Evolutionary conservation across 2,329 filamentous ascomycete species (phyloP).

Genomic region (Neofusicoccum laricinum): DNA sequence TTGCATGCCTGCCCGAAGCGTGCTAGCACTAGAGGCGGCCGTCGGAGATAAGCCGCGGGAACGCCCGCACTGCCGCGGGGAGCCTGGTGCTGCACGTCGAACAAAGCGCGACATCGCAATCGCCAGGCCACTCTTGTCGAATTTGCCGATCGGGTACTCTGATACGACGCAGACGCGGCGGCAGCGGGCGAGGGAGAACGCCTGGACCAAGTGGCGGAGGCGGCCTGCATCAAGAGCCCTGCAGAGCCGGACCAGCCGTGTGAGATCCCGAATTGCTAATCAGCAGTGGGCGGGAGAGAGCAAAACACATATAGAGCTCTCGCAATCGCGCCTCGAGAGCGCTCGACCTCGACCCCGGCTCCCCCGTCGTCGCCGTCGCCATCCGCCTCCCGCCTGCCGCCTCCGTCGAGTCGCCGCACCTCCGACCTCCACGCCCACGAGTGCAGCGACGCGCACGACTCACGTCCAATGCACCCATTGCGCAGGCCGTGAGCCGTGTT

Average conservation of each 20-base stretch:
- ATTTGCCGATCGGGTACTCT: background rate
- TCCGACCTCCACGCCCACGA: too few relatives aligned
- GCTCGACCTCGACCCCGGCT: background rate
- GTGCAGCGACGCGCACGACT: background rate
- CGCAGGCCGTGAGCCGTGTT: background rate
- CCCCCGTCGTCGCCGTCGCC: too few relatives aligned
- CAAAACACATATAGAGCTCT: background rate
- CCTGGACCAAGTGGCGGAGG: background rate
- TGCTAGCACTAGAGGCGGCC: background rate
- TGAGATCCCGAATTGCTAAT: constrained; percentile 7
- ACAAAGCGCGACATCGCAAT: constrained; percentile 11
- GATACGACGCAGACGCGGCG: background rate
- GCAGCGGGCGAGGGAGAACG: background rate
- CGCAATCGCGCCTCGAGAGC: too few relatives aligned
- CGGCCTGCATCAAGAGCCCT: background rate
- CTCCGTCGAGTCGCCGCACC: too few relatives aligned
- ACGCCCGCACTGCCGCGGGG: background rate
- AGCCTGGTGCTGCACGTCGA: background rate
- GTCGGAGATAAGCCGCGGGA: constrained; percentile 10
- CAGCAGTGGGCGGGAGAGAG: background rate
- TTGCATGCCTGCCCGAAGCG: background rate
- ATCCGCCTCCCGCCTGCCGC: too few relatives aligned
- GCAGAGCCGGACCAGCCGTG: background rate
- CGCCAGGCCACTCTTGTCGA: background rate
- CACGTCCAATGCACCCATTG: background rate